Conservation (phyloP, 192 early-diverging fungal species). For the Coemansia sp. region DNA sequence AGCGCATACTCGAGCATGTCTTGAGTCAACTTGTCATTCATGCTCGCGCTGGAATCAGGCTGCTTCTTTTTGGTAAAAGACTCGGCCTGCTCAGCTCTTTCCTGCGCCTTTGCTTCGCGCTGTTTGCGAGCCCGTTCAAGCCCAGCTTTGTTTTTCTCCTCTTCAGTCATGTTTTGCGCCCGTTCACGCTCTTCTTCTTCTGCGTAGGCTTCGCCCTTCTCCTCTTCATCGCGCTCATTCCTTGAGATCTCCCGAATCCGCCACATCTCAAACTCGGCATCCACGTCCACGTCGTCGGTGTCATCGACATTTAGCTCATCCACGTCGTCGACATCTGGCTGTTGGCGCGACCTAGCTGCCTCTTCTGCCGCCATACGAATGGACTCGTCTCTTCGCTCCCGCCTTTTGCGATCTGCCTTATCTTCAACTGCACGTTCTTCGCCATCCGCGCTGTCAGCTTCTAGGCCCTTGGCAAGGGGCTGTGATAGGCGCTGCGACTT, state of each 20-base stretch:
- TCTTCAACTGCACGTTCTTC: constrained; percentile 62
- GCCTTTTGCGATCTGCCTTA: constrained; percentile 56
- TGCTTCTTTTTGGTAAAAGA: constrained; percentile 2
- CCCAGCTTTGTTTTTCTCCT: constrained; percentile 72
- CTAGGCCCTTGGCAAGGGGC: background rate
- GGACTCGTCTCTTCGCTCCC: constrained; percentile 52
- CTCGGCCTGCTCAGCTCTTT: constrained; percentile 59
- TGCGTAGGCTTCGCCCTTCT: constrained; percentile 64
- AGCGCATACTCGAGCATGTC: constrained; percentile 24
- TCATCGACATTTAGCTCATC: constrained; percentile 72
- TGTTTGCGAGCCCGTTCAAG: constrained; percentile 60
- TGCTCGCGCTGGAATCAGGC: background rate
- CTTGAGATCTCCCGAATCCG: constrained; percentile 84
- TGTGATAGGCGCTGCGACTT: constrained; percentile 60
- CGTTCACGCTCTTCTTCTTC: constrained; percentile 81
- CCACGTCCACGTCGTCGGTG: constrained; percentile 84
- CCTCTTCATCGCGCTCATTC: constrained; percentile 85
- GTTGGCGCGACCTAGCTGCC: constrained; percentile 31
- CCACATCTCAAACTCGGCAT: constrained; percentile 89
- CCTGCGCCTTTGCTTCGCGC: constrained; percentile 60
- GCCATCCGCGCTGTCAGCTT: background rate
- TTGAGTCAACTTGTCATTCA: constrained; percentile 11
- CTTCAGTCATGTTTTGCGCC: constrained; percentile 78
- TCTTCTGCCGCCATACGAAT: constrained; percentile 37
- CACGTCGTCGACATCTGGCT: constrained; percentile 45